Percentiles rank a stretch among this genome's conserved stretches.
Evolutionary conservation across 129 eudicot species (phyloP).

Genomic region (Scalesia atractyloides): DNA sequence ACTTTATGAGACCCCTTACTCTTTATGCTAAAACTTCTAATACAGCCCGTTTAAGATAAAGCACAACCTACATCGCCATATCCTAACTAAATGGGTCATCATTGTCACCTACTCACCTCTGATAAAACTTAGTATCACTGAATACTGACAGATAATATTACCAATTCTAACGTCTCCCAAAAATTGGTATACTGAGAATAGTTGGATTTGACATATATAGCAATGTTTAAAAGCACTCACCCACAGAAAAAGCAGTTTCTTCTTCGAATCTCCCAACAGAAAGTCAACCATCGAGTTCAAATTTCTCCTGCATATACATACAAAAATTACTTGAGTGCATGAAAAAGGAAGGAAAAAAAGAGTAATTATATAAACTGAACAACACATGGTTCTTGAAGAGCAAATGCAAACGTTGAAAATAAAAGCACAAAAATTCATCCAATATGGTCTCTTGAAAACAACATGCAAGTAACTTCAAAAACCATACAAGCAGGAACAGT

Average conservation of each 20-base stretch:
- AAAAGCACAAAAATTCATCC: constrained; percentile 65
- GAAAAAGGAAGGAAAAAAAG: neutral
- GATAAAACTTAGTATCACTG: no score
- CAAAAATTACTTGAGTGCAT: constrained; percentile 19
- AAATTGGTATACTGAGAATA: neutral
- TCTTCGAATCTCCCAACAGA: constrained; percentile 63
- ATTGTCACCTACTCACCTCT: no score
- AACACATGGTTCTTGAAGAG: constrained; percentile 65
- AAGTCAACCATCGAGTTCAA: constrained; percentile 54
- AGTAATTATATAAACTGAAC: neutral
- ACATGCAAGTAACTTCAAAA: constrained; percentile 6
- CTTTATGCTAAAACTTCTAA: no score
- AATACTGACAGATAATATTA: constrained; percentile 8
- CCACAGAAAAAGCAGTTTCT: constrained; percentile 73
- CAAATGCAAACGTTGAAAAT: constrained; percentile 75
- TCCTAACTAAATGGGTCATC: no score
- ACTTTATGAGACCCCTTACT: no score
- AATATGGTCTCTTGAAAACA: constrained; percentile 81
- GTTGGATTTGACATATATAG: constrained; percentile 5
- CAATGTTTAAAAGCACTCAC: constrained; percentile 39
- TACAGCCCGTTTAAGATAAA: no score
- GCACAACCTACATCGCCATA: no score
- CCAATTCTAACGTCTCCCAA: neutral
- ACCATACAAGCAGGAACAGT: no score
- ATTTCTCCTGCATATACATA: constrained; percentile 46